phyloP scores from a whole-genome alignment of 1,284 basidiomycete genomes.

The Entoloma clypeatum region DNA sequence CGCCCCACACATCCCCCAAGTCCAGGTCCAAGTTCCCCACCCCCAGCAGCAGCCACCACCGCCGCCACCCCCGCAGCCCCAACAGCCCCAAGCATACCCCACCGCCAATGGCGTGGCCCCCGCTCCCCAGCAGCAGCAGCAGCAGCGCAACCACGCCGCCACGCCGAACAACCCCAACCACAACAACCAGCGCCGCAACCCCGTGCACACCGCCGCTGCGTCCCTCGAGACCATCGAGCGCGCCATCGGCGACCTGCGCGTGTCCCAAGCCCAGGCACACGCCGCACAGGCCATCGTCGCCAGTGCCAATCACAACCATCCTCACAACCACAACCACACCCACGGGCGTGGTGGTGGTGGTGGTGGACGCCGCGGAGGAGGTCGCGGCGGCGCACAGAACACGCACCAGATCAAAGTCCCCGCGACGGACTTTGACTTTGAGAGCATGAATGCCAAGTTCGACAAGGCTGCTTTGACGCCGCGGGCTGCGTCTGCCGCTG shows the following conservation, averaged over 20 bases:
- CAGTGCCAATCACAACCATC: conserved; percentile 16
- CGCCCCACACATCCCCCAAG: conserved; percentile 9
- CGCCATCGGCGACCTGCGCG: conserved; percentile 71
- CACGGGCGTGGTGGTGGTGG: conserved; percentile 36
- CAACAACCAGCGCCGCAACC: conserved; percentile 29
- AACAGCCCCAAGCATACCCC: conserved; percentile 12
- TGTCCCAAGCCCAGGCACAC: too few relatives aligned
- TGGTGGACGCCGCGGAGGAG: conserved; percentile 33
- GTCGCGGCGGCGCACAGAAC: conserved; percentile 18
- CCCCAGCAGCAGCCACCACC: conserved; percentile 10
- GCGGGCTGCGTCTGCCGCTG: conserved; percentile 11
- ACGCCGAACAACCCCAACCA: conserved; percentile 23
- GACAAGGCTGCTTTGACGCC: conserved; percentile 59
- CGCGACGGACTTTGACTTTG: conserved; percentile 73
- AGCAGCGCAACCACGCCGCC: too few relatives aligned
- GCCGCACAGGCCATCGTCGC: too few relatives aligned
- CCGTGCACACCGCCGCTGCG: conserved; percentile 67
- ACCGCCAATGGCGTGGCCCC: conserved; percentile 14
- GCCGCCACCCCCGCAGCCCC: conserved; percentile 17
- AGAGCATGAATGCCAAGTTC: conserved; percentile 68
- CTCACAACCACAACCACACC: conserved; percentile 12
- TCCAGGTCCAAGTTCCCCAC: not conserved
- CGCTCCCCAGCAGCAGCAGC: conserved; percentile 23
- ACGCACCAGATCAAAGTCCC: conserved; percentile 52
- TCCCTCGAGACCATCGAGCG: conserved; percentile 77